Evolutionary conservation across 768 basidiomycete species (phyloP).

Genomic region (Naganishia vaughanmartiniae): DNA sequence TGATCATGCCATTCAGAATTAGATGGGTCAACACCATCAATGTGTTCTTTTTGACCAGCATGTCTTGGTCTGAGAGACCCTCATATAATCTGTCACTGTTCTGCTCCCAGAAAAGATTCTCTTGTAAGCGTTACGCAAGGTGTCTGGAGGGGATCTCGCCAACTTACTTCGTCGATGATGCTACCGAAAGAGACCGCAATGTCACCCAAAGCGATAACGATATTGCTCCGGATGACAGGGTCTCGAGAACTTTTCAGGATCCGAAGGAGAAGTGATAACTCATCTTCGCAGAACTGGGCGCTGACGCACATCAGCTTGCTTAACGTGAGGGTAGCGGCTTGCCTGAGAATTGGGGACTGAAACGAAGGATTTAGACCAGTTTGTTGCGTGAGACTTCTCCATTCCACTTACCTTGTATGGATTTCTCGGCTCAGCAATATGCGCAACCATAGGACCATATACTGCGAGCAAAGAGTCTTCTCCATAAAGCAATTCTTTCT

Average conservation of each 20-base stretch:
- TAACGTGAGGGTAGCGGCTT: slow-evolving; percentile 80
- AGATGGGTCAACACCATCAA: slow-evolving; percentile 96
- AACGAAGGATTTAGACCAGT: not conserved
- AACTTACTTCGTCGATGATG: slow-evolving; percentile 92
- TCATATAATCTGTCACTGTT: slow-evolving; percentile 78
- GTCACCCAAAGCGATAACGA: slow-evolving; percentile 95
- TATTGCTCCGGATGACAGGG: slow-evolving; percentile 85
- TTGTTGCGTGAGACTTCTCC: not conserved
- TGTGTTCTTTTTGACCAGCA: slow-evolving; percentile 97
- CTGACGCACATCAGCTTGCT: slow-evolving; percentile 97
- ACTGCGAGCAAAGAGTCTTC: slow-evolving; percentile 72
- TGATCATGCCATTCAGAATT: slow-evolving; percentile 98
- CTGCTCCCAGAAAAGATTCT: slow-evolving; percentile 27
- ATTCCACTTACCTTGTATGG: slow-evolving; percentile 71
- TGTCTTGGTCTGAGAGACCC: slow-evolving; percentile 79
- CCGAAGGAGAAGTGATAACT: slow-evolving; percentile 86
- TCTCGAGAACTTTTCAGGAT: slow-evolving; percentile 89
- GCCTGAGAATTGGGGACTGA: slow-evolving; percentile 80
- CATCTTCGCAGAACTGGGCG: slow-evolving; percentile 84
- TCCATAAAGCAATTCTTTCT: slow-evolving; percentile 83
- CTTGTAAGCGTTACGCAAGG: not conserved
- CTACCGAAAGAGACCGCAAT: slow-evolving; percentile 97
- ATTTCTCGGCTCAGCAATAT: slow-evolving; percentile 80
- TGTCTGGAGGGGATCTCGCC: not conserved
- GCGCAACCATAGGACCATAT: slow-evolving; percentile 85